Evolutionary conservation across 257 asterid species (phyloP), one percentile per base, ranked within the genome.

Genomic region (Jasminum sambac): DNA sequence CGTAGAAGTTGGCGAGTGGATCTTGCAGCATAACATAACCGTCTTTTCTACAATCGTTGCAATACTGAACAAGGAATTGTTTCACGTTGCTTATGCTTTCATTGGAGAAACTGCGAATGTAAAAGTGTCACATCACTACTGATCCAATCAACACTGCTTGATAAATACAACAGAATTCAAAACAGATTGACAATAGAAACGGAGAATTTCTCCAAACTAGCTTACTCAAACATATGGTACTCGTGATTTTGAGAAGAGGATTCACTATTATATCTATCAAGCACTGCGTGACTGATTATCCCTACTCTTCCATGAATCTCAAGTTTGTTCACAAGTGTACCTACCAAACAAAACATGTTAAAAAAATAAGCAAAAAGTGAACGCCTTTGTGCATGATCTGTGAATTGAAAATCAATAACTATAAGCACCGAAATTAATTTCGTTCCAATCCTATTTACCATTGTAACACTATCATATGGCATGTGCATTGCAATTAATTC

Each of bases 221-320:
- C 88, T 77, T 80, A 91, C 98, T 91, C 92, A 14, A 82, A 84
- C 79, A 80, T 78, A 11, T 76, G 74, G 74, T 62, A 87, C 71
- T 82, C 82, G 1, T 77, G 83, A 62, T 73, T 77, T 70, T 68
- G 77, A 41, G 81, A 43, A 19, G 84, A 17, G 37, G 24, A 8
- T 21, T 74, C 80, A 10, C 5, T 34, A 26, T 76, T 72, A 19
- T 70, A 80, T 77, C 68, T 84, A 74, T 82, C 83, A 25, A 87
- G 72, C 67, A 85, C 63, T 6, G 85, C 98, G 61, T 91, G 96
- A 70, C 77, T 76, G 52, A 91, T 76, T 5, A 78, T 30, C 26
- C 96, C 95, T 13, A 91, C 24, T 62, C 79, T 72, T 72, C 96
- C 98, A 74, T 87, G 92, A 60, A 91, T 76, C 14, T 82, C 87